These are phyloP conservation scores for Phialophora chinensis DNA, from an alignment of 2,329 filamentous ascomycete genomes.

Conservation along the genomic window DNA sequence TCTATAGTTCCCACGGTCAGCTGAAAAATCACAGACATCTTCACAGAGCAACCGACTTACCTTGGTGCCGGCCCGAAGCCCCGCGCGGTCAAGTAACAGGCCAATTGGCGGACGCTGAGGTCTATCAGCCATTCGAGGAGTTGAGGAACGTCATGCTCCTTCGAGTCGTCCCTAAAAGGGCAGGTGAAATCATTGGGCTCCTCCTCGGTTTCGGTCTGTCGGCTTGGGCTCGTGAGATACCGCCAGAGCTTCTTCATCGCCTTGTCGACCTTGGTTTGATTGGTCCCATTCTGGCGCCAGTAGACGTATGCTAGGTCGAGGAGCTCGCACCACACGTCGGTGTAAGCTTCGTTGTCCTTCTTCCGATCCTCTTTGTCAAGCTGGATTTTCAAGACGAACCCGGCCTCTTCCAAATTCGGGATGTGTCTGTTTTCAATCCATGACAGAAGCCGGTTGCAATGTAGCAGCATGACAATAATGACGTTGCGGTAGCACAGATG, in stretches of 20 bases:
- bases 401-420: slow-evolving; percentile 15
- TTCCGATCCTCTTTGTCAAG: neutral
- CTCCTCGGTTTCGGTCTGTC: neutral
- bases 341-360: slow-evolving; percentile 7
- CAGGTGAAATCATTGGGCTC: neutral
- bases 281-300: neutral
- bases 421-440: slow-evolving; percentile 32
- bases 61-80: neutral
- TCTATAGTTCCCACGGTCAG: neutral
- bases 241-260: slow-evolving; percentile 23
- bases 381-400: neutral
- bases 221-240: slow-evolving; percentile 1
- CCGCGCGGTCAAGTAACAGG: neutral
- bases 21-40: neutral
- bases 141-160: neutral
- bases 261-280: neutral
- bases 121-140: neutral
- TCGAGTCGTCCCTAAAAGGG: neutral
- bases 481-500: slow-evolving; percentile 32
- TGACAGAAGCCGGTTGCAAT: slow-evolving; percentile 27
- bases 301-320: slow-evolving; percentile 15
- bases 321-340: slow-evolving; percentile 31
- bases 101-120: neutral
- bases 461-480: slow-evolving; percentile 26
- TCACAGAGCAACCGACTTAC: neutral